phyloP scores from a whole-genome alignment of 2,329 filamentous ascomycete species.

The Colletotrichum orchidophilum region DNA sequence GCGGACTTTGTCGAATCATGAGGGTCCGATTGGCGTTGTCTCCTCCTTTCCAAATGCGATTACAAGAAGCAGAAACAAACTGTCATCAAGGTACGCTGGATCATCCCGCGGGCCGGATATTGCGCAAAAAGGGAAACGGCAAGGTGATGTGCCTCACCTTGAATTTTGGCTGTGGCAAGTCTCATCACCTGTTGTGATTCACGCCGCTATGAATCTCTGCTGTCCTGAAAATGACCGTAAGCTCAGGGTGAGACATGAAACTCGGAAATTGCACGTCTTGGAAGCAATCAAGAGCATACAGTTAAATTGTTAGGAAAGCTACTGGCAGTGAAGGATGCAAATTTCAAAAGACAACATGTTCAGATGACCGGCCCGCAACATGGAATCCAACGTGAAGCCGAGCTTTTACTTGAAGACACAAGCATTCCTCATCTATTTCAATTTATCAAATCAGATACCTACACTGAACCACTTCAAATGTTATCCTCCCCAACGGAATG shows the following conservation, averaged over 20 bases:
- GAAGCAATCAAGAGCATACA: rapidly evolving
- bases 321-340: neutral
- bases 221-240: neutral
- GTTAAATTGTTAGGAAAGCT: neutral
- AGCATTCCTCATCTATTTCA: too few relatives aligned
- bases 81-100: neutral
- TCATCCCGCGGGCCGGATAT: neutral
- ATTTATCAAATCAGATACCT: neutral
- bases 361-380: neutral
- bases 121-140: neutral
- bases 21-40: neutral
- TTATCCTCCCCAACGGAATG: neutral
- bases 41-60: neutral
- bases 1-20: neutral
- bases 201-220: too few relatives aligned
- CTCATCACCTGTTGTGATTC: too few relatives aligned
- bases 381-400: neutral
- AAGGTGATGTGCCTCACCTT: too few relatives aligned
- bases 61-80: neutral
- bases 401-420: neutral
- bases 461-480: neutral
- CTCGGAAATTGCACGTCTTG: neutral
- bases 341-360: neutral
- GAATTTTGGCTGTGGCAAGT: too few relatives aligned
- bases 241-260: too few relatives aligned